A percentile compares a stretch with the other conserved stretches of the same genome.
Conservation (phyloP, 306 rosid genomes). For the Prunus armeniaca region DNA sequence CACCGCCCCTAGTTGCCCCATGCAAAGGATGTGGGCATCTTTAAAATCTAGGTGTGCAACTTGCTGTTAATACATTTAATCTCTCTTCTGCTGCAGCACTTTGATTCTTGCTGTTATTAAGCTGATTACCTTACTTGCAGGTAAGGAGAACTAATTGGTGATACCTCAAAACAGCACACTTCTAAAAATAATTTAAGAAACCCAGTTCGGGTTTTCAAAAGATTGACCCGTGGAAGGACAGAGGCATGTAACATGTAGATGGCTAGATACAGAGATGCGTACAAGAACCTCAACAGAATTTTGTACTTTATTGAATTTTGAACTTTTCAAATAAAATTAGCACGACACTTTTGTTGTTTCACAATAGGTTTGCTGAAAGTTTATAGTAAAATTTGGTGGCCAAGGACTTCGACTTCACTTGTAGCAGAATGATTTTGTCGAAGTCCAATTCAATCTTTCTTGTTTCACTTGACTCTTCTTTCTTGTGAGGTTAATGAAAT, state of each 20-base stretch:
- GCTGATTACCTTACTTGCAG: conserved; percentile 13
- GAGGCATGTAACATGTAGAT: background rate
- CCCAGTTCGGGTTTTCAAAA: conserved; percentile 2
- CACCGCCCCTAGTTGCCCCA: conserved; percentile 30
- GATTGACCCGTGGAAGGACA: background rate
- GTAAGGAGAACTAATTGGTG: conserved; percentile 2
- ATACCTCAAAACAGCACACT: background rate
- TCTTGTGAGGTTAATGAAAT: background rate
- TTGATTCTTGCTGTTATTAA: background rate
- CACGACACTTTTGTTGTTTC: background rate
- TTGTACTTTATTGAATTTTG: background rate
- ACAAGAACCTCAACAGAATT: background rate
- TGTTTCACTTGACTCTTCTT: background rate
- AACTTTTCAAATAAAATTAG: background rate
- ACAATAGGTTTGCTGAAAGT: background rate
- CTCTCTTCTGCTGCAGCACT: background rate
- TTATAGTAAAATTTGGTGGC: background rate
- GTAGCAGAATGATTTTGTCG: background rate
- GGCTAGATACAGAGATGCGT: background rate
- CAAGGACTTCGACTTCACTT: background rate
- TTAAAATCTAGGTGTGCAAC: conserved; percentile 8
- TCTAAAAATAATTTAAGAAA: background rate
- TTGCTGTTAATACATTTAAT: background rate
- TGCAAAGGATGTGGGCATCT: conserved; percentile 45
- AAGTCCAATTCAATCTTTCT: background rate